Evolutionary conservation across 371 early-diverging fungal species (phyloP).

Genomic region (Circinella umbellata): DNA sequence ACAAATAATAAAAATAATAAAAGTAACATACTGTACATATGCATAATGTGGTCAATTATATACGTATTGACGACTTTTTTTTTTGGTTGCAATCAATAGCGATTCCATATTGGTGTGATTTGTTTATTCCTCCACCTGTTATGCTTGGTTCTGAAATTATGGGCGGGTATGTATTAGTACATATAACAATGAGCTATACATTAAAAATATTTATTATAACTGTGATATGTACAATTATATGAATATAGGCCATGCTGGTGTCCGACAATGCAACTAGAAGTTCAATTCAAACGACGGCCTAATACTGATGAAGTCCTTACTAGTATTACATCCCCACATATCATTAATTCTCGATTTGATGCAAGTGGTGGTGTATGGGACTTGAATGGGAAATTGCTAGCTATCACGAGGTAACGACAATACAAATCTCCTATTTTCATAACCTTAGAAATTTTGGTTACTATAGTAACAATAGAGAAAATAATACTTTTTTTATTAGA

Average conservation of each 20-base stretch:
- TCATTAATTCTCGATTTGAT: conserved; percentile 47
- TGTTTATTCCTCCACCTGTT: conserved; percentile 41
- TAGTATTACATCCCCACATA: conserved; percentile 38
- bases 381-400: conserved; percentile 35
- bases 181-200: too few species aligned
- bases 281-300: conserved; percentile 50
- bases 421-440: background rate
- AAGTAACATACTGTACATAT: too few species aligned
- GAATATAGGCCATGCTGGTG: conserved; percentile 38
- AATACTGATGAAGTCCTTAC: conserved; percentile 24
- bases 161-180: conserved; percentile 3
- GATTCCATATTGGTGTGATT: conserved; percentile 45
- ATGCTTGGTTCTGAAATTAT: conserved; percentile 31
- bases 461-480: too few species aligned
- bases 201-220: too few species aligned
- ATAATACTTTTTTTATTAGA: conserved; percentile 9
- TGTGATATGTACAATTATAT: background rate
- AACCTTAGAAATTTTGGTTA: too few species aligned
- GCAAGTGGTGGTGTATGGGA: conserved; percentile 45
- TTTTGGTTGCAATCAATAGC: background rate
- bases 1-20: background rate
- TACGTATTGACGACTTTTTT: too few species aligned
- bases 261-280: conserved; percentile 50
- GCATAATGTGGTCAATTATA: too few species aligned
- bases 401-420: conserved; percentile 32